Base-by-base conservation (phyloP, 176 grass and related monocot species). In the Hordeum marinum region DNA sequence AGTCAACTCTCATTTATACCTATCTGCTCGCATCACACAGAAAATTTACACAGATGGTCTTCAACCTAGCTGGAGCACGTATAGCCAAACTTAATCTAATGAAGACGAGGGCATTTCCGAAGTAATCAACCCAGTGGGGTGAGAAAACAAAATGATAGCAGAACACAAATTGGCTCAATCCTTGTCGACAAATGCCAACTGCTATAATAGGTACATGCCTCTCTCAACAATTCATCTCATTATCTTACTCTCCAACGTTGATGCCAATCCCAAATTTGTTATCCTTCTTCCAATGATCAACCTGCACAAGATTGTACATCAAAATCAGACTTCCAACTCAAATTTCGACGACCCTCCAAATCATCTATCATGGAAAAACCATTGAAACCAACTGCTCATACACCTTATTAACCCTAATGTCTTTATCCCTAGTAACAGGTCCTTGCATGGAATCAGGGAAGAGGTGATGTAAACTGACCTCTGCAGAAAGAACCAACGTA, bases 191-290 rank as follows among this genome's bases (percentile, higher is more conserved):
- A 83, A 83, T 79, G 84, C 57, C 66, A 82, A 72, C 40, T 36
- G 70, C 87, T 80, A 74, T 73, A 58, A 76, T 69, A 26, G 20
- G n/a, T 85, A 65, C 75, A 79, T 23, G 80, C 61, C 26, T 74
- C 81, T 32, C 31, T 35, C 29, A 64, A 65, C 27, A 87, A 57
- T 23, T 15, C n/a, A 11, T 73, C 0, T 1, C 11, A 3, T 34
- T 21, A 55, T 78, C 37, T 72, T 87, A 96, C 85, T 96, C 85
- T 86, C 94, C 91, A 21, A 94, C 7, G 11, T 63, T 54, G 89
- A 96, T 26, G n/a, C 94, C 94, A 68, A 91, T 82, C 42, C 94
- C 91, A 65, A 96, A 96, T 68, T 94, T 96, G 89, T 96, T 90
- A 37, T 91, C 65, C 81, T 94, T 95, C 89, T 83, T 98, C 80